Base-by-base conservation (phyloP, 495 filamentous ascomycete species). In the Aspergillus indologenus region DNA sequence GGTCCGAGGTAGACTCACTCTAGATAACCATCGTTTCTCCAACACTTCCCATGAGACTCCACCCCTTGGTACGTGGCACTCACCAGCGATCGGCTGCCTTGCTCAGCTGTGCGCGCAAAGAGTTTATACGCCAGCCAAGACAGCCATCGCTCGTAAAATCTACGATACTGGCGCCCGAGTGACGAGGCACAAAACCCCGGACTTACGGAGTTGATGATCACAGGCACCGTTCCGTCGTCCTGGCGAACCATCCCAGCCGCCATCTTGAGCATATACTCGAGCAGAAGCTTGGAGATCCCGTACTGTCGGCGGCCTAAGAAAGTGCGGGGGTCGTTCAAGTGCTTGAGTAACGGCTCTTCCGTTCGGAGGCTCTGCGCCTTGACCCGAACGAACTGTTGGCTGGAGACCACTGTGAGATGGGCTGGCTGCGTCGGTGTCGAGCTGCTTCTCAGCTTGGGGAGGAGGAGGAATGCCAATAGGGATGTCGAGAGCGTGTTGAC, bases 401-500 rank as follows among this genome's bases (percentile, higher is more conserved):
- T 79, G 1, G 77, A 77, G 17, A 79, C 75, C 11, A 75, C 65
- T 0, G 66, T 68, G 5, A 79, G 55, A 60, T 78, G 76, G 0
- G 72, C 59, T 19, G 72, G 70, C 1, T 70, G 60, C 2, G 67
- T 56, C 1, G 34, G 29, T 2, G 67, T 63, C 15, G 68, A 62
- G 42, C 66, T 68, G 6, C 57, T 67, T 43, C 63, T 58, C 19
- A 80, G 59, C 54, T 75, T 77, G 1, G 83, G 84, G 1, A 89
- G 71, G 20, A 89, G 64, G 0, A 86, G 67, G 18, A 85, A 26
- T 0, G 75, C 83, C 24, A 89, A 68, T 2, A 88, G 63, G 11
- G 77, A 71, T 0, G 83, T 86, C 3, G 80, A 82, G 3, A 89
- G 68, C 0, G 80, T 75, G 60, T 89, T 87, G 51, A 87, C 80